These are phyloP conservation scores for Tetrapisispora pingtungensis DNA, from an alignment of 805 yeast species.

Conservation along the genomic window DNA sequence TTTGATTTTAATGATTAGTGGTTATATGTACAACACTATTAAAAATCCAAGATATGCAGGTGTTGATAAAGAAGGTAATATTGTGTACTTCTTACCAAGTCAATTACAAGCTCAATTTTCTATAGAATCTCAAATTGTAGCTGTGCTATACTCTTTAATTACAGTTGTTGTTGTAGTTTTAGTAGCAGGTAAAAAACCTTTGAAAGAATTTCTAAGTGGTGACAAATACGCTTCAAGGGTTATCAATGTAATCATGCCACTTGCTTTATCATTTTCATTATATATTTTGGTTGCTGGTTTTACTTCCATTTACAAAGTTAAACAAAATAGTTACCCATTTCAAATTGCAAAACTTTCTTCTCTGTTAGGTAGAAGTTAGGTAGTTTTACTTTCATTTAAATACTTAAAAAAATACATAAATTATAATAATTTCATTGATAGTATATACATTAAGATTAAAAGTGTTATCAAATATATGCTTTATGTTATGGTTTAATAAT, in stretches of 20 bases:
- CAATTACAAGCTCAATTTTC: conserved; percentile 76
- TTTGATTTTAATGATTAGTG: conserved; percentile 66
- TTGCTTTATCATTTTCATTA: conserved; percentile 35
- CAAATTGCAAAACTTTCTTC: conserved; percentile 16
- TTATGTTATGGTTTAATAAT: neutral
- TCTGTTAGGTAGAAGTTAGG: neutral
- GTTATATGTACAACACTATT: conserved; percentile 89
- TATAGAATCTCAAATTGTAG: conserved; percentile 80
- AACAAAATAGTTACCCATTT: conserved; percentile 72
- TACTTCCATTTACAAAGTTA: conserved; percentile 55
- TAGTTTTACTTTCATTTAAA: neutral
- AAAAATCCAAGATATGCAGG: conserved; percentile 54
- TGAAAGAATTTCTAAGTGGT: conserved; percentile 15
- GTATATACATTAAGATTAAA: too few species aligned
- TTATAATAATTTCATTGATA: too few species aligned
- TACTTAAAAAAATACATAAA: neutral
- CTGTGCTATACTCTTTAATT: conserved; percentile 60
- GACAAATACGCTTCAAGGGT: conserved; percentile 23
- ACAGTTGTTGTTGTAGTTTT: conserved; percentile 52
- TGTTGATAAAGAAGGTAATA: conserved; percentile 31
- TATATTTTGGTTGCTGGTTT: conserved; percentile 54
- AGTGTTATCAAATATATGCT: too few species aligned
- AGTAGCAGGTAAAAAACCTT: conserved; percentile 43
- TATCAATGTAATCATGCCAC: conserved; percentile 40
- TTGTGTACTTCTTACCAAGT: conserved; percentile 43